These are phyloP conservation scores for Athelia psychrophila DNA, from an alignment of 1,284 basidiomycete genomes.

Conservation along the genomic window DNA sequence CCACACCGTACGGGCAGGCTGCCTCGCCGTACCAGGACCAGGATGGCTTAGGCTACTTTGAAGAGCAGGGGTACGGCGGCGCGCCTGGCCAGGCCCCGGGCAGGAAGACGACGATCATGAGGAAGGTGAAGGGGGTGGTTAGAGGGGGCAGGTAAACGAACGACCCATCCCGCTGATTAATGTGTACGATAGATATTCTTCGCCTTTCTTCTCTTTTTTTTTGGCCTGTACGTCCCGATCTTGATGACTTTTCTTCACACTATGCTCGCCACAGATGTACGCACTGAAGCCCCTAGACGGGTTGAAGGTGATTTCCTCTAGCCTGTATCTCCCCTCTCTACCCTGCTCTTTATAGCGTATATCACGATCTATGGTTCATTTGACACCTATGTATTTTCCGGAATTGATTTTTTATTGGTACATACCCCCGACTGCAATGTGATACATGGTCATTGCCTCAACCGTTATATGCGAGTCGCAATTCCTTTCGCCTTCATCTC, in stretches of 20 bases:
- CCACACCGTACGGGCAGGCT: constrained; percentile 37
- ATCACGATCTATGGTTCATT: neutral
- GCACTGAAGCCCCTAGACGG: no score
- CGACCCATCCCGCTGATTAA: neutral
- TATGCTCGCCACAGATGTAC: no score
- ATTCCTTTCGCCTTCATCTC: constrained; percentile 50
- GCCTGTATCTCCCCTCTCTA: neutral
- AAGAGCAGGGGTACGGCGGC: constrained; percentile 25
- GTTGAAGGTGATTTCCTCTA: neutral
- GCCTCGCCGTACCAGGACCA: constrained; percentile 26
- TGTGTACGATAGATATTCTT: no score
- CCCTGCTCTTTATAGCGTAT: neutral
- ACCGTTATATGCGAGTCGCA: constrained; percentile 37
- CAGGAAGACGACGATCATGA: constrained; percentile 74
- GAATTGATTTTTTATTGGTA: no score
- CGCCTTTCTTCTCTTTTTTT: no score
- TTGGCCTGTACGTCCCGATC: no score
- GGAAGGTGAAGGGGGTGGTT: constrained; percentile 72
- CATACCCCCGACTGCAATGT: no score
- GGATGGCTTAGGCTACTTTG: constrained; percentile 47
- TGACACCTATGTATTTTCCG: no score
- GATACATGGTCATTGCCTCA: no score
- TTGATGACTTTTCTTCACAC: no score
- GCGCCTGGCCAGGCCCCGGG: constrained; percentile 27
- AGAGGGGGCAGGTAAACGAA: constrained; percentile 45